phyloP scores from a whole-genome alignment of 2,329 filamentous ascomycete species.

The Thyridium curvatum region DNA sequence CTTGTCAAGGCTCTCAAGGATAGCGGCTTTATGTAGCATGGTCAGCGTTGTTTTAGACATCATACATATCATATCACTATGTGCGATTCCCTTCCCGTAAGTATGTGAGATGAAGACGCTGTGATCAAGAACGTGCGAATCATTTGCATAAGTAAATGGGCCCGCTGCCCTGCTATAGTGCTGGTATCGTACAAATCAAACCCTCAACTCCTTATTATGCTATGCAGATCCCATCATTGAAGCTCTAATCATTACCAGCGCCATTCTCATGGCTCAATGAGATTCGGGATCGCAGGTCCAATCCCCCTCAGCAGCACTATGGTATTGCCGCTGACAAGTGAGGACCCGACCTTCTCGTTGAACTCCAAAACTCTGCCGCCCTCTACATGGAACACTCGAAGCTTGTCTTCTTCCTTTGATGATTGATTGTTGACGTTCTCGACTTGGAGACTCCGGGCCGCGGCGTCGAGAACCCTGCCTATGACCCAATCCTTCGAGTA shows the following conservation, averaged over 20 bases:
- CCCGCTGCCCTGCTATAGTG: too few relatives aligned
- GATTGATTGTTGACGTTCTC: constrained; percentile 79
- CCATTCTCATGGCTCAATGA: constrained; percentile 49
- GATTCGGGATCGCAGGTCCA: constrained; percentile 62
- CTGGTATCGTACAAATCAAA: background rate
- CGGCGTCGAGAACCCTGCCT: constrained; percentile 72
- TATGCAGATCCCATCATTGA: constrained; percentile 2
- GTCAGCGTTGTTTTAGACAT: too few relatives aligned
- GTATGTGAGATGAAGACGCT: too few relatives aligned
- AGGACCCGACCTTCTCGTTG: constrained; percentile 72
- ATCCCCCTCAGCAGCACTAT: constrained; percentile 84
- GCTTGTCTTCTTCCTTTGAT: constrained; percentile 67
- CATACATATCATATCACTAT: constrained; percentile 1
- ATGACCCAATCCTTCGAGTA: constrained; percentile 86
- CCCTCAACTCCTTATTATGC: background rate
- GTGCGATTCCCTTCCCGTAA: too few relatives aligned
- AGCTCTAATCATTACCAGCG: constrained; percentile 2
- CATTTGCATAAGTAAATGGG: background rate
- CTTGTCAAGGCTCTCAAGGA: constrained; percentile 36
- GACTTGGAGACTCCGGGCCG: constrained; percentile 70
- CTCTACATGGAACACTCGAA: constrained; percentile 91
- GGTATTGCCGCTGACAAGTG: constrained; percentile 76
- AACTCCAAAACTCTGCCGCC: constrained; percentile 82
- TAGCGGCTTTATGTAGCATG: constrained; percentile 28
- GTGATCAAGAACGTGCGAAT: too few relatives aligned